Base-by-base conservation (phyloP, 2,329 filamentous ascomycete genomes). In the Claviceps digitariae region DNA sequence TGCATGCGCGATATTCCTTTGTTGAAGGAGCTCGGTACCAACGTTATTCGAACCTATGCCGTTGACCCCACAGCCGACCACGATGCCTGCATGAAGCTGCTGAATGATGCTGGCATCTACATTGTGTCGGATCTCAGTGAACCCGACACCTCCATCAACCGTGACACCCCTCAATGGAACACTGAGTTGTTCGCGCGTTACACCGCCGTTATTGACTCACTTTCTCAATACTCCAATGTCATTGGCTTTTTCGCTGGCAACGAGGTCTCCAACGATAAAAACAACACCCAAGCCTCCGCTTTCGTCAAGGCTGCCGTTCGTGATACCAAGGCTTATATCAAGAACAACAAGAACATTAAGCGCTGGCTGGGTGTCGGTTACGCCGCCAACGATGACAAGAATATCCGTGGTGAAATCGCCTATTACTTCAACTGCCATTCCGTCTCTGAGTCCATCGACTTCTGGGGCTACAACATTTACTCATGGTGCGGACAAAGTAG, bases 391-490 rank as follows among this genome's bases (percentile, higher is more conserved):
- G 93, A 97, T 62, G 90, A 96, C 69, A 78, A 82, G 43, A 77
- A 81, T 23, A 94, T 95, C 62, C 87, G 93, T 69, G 77, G 77
- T 59, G 76, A 89, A 63, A 82, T 97, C 65, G 87, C 89, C 61
- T 74, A 89, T 67, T 98, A 95, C 79, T 96, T 98, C 75, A 90
- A 95, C 78, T 98, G 93, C 67, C 87, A 90, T 56, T 54, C 63
- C 3, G 69, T 81, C 56, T 66, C 75, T 36, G 72, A 75, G 9
- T 64, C 86, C 56, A 95, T 97, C 60, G 93, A 98, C 72, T 97
- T 94, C 77, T 98, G 90, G 87, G 93, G 93, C 55, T 97, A 97
- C 84, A 98, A 98, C 78, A 95, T 97, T 74, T 98, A 98, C 79
- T 95, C 90, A 52, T 98, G 93, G 93, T 98, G 93, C 69, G 93